Evolutionary conservation across 768 basidiomycete species (phyloP).

Genomic region (Collybiopsis luxurians): DNA sequence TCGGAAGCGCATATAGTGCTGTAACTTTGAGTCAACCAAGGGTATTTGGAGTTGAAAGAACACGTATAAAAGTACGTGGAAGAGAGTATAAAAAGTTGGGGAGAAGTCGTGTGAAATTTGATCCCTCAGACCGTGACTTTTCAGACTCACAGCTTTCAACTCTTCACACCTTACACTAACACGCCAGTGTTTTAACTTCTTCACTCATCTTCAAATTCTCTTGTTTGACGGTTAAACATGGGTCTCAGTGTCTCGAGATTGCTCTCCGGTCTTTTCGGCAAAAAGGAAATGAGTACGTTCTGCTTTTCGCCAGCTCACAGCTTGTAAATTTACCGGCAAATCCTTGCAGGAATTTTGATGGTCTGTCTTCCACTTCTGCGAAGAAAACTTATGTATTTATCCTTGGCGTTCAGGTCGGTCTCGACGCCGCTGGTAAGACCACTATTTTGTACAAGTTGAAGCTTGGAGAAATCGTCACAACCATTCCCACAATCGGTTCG

Average conservation of each 20-base stretch:
- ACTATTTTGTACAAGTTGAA: conserved; percentile 99
- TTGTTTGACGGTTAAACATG: conserved; percentile 48
- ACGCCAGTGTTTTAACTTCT: conserved; percentile 14
- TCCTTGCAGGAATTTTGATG: conserved; percentile 89
- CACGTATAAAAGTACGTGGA: too few species aligned
- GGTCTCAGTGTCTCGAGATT: conserved; percentile 76
- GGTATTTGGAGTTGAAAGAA: too few species aligned
- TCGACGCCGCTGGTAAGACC: conserved; percentile 99
- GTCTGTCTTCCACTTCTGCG: conserved; percentile 33
- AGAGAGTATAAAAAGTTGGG: conserved; percentile 14
- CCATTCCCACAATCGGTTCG: conserved; percentile 97
- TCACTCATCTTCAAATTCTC: conserved; percentile 21
- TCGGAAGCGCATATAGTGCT: too few species aligned
- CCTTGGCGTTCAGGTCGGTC: conserved; percentile 70
- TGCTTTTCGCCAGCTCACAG: conserved; percentile 27
- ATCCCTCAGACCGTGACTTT: conserved; percentile 44
- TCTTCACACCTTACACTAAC: conserved; percentile 23
- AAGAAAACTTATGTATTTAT: not conserved
- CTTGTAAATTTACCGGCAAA: conserved; percentile 18
- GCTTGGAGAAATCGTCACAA: conserved; percentile 99
- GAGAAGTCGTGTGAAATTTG: conserved; percentile 3
- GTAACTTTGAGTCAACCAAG: too few species aligned
- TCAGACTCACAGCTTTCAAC: conserved; percentile 29
- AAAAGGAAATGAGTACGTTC: conserved; percentile 98
- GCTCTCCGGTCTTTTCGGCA: conserved; percentile 87